Percentiles rank a stretch among this genome's conserved stretches.
Conservation (phyloP, 148 eudicot genomes). For the Heliamphora exappendiculata region DNA sequence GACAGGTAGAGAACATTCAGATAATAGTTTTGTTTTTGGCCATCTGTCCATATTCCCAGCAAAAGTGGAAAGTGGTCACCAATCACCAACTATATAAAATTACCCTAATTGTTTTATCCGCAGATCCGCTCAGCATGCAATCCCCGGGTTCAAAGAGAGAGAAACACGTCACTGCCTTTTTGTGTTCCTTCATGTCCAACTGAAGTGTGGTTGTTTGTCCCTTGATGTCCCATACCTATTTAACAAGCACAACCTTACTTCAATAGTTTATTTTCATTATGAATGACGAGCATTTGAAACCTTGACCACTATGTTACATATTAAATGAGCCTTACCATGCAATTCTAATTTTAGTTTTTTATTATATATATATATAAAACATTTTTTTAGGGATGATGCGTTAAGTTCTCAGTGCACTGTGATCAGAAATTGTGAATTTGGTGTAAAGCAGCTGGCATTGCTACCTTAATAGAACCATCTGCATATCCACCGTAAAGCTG, state of each 20-base stretch:
- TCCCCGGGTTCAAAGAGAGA: constrained; percentile 43
- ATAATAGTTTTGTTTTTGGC: background rate
- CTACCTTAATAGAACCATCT: constrained; percentile 55
- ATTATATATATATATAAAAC: background rate
- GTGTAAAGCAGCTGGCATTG: background rate
- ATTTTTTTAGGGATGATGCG: background rate
- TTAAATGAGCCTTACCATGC: background rate
- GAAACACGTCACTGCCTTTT: constrained; percentile 52
- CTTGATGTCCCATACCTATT: constrained; percentile 46
- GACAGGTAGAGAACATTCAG: constrained; percentile 2
- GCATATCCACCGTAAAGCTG: constrained; percentile 44
- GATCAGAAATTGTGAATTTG: background rate
- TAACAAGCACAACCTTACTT: background rate
- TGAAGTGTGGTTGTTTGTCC: constrained; percentile 40
- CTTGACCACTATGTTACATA: background rate
- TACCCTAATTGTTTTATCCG: constrained; percentile 58
- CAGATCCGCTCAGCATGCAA: constrained; percentile 47
- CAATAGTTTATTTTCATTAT: background rate
- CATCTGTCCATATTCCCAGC: background rate
- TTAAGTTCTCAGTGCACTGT: background rate
- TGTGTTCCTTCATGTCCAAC: constrained; percentile 34
- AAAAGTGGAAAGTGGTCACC: background rate
- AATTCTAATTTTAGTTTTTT: background rate
- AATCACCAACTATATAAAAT: background rate
- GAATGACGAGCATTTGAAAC: constrained; percentile 3